These are phyloP conservation scores for Raphanus sativus DNA, from an alignment of 345 rosid species.

Conservation along the genomic window DNA sequence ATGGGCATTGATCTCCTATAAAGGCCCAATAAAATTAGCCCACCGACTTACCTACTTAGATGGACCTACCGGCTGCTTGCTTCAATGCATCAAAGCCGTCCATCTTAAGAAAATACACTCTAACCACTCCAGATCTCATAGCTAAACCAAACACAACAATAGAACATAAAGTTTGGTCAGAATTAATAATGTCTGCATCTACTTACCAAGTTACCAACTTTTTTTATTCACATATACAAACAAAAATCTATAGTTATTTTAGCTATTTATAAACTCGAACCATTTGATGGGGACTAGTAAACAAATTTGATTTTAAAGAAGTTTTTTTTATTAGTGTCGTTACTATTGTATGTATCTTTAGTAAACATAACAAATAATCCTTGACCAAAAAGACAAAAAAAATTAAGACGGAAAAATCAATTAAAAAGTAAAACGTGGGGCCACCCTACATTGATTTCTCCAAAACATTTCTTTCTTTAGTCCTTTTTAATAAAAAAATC, in stretches of 20 bases:
- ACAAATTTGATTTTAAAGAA: not conserved
- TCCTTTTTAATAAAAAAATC: not conserved
- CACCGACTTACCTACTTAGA: conserved; percentile 30
- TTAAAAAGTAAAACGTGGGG: conserved; percentile 3
- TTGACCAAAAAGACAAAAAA: not conserved
- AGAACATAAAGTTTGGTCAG: conserved; percentile 30
- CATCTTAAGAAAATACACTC: not conserved
- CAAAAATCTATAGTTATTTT: conserved; percentile 21
- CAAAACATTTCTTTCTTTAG: not conserved
- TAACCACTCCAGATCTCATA: conserved; percentile 33
- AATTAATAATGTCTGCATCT: conserved; percentile 33
- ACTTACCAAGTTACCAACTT: conserved; percentile 9
- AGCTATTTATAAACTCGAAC: not conserved
- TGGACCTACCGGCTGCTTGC: conserved; percentile 20
- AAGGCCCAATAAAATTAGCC: conserved; percentile 25
- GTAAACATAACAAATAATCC: conserved; percentile 1
- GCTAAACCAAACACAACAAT: conserved; percentile 30
- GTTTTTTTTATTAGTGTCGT: not conserved
- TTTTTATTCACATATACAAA: conserved; percentile 17
- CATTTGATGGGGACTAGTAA: not conserved
- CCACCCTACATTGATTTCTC: conserved; percentile 4
- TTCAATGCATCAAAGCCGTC: conserved; percentile 32
- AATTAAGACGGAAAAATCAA: not conserved
- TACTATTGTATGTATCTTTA: not conserved
- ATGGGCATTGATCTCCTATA: conserved; percentile 21